Evolutionary conservation across 192 early-diverging fungal species (phyloP), one percentile per base, ranked within the genome.

Genomic region (Entomortierella beljakovae): DNA sequence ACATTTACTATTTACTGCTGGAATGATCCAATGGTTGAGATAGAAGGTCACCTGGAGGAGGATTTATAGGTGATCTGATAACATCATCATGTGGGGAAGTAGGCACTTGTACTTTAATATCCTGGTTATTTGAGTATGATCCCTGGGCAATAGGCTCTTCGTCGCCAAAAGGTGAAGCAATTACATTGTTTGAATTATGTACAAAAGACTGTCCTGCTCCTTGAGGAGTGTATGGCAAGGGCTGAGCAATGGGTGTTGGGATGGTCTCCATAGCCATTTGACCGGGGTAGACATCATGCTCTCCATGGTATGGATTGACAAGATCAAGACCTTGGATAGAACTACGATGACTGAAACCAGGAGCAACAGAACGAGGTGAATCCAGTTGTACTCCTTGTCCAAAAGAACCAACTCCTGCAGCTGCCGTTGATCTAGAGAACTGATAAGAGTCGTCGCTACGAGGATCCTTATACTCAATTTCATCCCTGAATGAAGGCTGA

Each of bases 401-500:
- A 55, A 54, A 79, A n/a, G 67, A 13, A 10, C 61, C 61, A 40
- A 55, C 64, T 6, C 66, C 75, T n/a, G 65, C 73, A 0, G 57
- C 64, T 6, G 75, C 50, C 2, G 48, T n/a, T n/a, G n/a, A 43
- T 18, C 57, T 57, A 29, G 70, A 55, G 16, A 56, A 25, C 31
- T 69, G 62, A 51, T 55, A 70, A n/a, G 11, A 20, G 6, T 66
- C 62, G 8, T 29, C 57, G 16, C 37, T 40, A 7, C 56, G 66
- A 26, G 55, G 60, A 26, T 69, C 51, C 23, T 69, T 79, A 62
- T 79, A 79, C 37, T 79, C 67, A 40, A 70, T 70, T 28, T 79
- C 75, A 35, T 79, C 75, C 40, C 75, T 61, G 62, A 70, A 79
- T 0, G 75, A 70, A n/a, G 67, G 59, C 48, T 58, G 66, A 18